Evolutionary conservation across 2,329 filamentous ascomycete species (phyloP).

Genomic region (Chrysosporium queenslandicum): DNA sequence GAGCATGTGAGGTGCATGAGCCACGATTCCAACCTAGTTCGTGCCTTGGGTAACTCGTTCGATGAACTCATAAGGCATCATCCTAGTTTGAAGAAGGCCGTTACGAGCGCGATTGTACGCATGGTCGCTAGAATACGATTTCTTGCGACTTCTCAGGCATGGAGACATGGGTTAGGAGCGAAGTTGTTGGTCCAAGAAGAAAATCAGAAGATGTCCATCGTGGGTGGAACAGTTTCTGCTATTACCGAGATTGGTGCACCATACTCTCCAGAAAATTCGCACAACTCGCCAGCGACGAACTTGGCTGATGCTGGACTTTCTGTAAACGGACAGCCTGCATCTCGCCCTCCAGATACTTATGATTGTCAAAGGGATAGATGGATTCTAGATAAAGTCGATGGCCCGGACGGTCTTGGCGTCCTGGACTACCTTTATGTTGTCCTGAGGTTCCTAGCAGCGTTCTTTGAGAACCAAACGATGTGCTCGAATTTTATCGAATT

Average conservation of each 20-base stretch:
- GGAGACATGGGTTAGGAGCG: constrained; percentile 60
- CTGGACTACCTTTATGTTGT: constrained; percentile 65
- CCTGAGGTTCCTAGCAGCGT: constrained; percentile 65
- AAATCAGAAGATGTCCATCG: constrained; percentile 50
- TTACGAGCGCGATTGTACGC: constrained; percentile 74
- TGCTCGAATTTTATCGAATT: constrained; percentile 64
- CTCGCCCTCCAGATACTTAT: constrained; percentile 14
- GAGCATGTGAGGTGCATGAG: constrained; percentile 78
- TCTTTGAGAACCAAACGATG: constrained; percentile 63
- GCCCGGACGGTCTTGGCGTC: constrained; percentile 44
- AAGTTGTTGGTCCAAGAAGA: constrained; percentile 60
- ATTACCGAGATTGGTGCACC: constrained; percentile 29
- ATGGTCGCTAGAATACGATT: constrained; percentile 77
- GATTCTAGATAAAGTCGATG: constrained; percentile 40
- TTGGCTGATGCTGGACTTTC: constrained; percentile 19
- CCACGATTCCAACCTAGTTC: constrained; percentile 60
- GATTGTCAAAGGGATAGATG: constrained; percentile 22
- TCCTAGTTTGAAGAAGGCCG: constrained; percentile 65
- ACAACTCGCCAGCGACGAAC: constrained; percentile 22
- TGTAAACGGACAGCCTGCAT: constrained; percentile 7
- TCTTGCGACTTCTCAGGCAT: constrained; percentile 61
- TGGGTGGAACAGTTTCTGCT: constrained; percentile 42
- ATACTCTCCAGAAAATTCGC: constrained; percentile 21
- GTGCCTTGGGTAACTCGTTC: constrained; percentile 69
- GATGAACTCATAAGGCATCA: constrained; percentile 94